These are phyloP conservation scores for Tilletiopsis washingtonensis DNA, from an alignment of 1,284 basidiomycete species.

Conservation along the genomic window DNA sequence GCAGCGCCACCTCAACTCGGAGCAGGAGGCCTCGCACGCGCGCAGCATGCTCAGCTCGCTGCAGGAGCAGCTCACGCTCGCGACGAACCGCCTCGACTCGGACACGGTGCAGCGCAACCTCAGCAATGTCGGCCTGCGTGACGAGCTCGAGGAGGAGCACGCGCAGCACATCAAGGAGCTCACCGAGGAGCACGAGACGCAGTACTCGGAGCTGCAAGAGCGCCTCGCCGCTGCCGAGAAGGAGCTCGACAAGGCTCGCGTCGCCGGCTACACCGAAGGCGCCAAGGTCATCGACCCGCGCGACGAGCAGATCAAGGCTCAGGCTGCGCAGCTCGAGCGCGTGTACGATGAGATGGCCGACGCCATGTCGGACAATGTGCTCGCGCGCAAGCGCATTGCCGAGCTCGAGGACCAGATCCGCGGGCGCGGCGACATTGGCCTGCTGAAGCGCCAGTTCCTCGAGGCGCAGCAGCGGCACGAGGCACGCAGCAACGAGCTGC, in stretches of 20 bases:
- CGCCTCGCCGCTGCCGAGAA: not conserved
- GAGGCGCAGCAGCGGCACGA: not conserved
- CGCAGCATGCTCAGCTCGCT: not conserved
- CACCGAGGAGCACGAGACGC: conserved; percentile 1
- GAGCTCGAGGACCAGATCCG: not conserved
- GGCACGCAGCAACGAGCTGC: not conserved
- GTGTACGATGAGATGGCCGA: not conserved
- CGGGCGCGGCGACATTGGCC: not conserved
- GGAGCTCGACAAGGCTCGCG: not conserved
- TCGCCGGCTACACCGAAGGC: too few relatives aligned
- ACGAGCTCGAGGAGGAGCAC: conserved; percentile 2
- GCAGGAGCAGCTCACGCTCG: not conserved
- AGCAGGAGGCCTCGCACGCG: not conserved
- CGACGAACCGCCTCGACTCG: not conserved
- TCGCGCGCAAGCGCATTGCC: not conserved
- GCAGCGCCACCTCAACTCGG: not conserved
- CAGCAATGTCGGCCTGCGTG: not conserved
- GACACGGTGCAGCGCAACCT: not conserved
- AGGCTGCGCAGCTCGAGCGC: not conserved
- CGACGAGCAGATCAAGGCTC: not conserved
- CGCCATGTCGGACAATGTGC: not conserved
- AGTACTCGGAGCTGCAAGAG: not conserved
- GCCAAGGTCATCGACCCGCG: not conserved
- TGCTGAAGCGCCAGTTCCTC: not conserved
- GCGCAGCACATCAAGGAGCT: conserved; percentile 5